phyloP scores from a whole-genome alignment of 2,329 filamentous ascomycete species.

The Trichoderma brevicompactum region DNA sequence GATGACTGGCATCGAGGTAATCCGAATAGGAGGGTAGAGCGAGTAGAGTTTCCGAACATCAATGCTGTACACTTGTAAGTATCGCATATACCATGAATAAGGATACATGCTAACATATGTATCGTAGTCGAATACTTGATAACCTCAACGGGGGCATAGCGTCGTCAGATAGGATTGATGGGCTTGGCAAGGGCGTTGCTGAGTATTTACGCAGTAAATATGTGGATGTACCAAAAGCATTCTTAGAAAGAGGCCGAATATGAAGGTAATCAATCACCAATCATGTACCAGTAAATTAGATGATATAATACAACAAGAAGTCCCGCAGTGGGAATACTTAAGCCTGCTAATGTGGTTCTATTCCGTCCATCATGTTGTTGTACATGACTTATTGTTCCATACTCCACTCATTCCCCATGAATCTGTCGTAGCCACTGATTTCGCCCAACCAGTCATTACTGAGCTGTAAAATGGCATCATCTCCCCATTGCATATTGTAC shows the following conservation, averaged over 20 bases:
- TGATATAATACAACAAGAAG: background rate
- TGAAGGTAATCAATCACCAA: slow-evolving; percentile 21
- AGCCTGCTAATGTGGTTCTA: background rate
- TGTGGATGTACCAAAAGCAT: slow-evolving; percentile 50
- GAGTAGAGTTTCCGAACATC: slow-evolving; percentile 50
- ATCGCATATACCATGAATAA: background rate
- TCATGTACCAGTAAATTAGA: background rate
- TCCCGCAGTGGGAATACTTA: background rate
- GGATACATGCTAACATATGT: slow-evolving; percentile 16
- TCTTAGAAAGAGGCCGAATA: slow-evolving; percentile 47
- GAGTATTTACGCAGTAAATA: slow-evolving; percentile 51
- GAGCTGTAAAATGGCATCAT: slow-evolving; percentile 35
- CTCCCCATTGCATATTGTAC: slow-evolving; percentile 34
- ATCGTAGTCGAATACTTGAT: slow-evolving; percentile 45
- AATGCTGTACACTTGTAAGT: slow-evolving; percentile 39
- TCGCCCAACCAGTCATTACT: slow-evolving; percentile 35
- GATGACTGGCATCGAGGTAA: slow-evolving; percentile 44
- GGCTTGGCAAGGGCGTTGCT: slow-evolving; percentile 50
- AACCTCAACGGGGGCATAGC: slow-evolving; percentile 51
- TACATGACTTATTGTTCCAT: background rate
- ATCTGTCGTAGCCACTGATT: slow-evolving; percentile 26
- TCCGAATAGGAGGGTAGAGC: slow-evolving; percentile 44
- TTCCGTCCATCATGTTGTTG: background rate
- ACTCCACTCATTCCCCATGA: background rate
- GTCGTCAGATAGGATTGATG: slow-evolving; percentile 49